Evolutionary conservation across 129 eudicot species (phyloP), one percentile per base, ranked within the genome.

Genomic region (Deinandra increscens): DNA sequence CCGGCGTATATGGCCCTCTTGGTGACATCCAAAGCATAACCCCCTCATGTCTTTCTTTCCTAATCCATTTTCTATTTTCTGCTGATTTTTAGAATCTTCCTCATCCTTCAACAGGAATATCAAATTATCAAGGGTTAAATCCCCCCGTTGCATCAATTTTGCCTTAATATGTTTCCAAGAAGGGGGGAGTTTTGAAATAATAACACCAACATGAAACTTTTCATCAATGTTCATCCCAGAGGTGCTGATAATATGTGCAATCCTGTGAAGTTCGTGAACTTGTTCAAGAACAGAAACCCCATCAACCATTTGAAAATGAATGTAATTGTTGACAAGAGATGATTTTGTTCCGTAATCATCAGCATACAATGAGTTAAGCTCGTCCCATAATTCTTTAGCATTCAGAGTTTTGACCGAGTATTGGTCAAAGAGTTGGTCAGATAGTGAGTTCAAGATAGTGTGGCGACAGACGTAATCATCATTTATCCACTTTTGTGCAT

Each of bases 121-220:
- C 75, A 91, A 80, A 84, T 68, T 75, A 79, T 82, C 80, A 43
- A 86, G 75, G 4, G 94, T 72, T 33, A 86, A 38, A 79, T 71
- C 46, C 69, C 79, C 87, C 22, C 79, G 84, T 15, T 77, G 86
- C 95, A 91, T 86, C 77, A 91, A 38, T 66, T 77, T 81, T 23
- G 45, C 38, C 7, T 87, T 75, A 26, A 64, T 64, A 12, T 84
- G 88, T 62, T 82, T 91, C 98, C 98, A 91, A 41, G 95, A 88
- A 38, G 94, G 81, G n/a, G 98, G 98, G 55, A 91, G 98, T 76
- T 91, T 91, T 20, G 89, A 88, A 59, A 91, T 64, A 34, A 91
- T 86, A 19, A 71, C 80, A 50, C 90, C 81, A 3, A 79, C 86
- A 31, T 88, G 98, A 64, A 91, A 83, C 44, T 75, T 67, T 65